Percentiles rank a stretch among this genome's conserved stretches.
Conservation (phyloP, 1,284 basidiomycete genomes). For the Jaminaea rosea region DNA sequence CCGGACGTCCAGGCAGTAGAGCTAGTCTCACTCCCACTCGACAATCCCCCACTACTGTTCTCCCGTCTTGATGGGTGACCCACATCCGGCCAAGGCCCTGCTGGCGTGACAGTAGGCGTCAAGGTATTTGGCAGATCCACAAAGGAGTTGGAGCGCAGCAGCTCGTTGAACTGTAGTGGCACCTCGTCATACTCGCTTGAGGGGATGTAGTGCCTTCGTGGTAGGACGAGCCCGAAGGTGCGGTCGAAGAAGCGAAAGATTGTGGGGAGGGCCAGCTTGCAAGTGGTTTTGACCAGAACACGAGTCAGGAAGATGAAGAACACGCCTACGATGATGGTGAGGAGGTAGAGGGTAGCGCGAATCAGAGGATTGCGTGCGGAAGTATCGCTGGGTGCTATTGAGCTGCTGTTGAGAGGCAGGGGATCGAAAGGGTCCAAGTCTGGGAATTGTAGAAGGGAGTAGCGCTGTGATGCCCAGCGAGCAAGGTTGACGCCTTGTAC, state of each 20-base stretch:
- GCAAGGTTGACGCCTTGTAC: conserved; percentile 67
- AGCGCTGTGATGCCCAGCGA: conserved; percentile 52
- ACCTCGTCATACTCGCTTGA: conserved; percentile 28
- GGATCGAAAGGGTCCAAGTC: no score
- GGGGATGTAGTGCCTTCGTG: conserved; percentile 29
- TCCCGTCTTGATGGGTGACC: neutral
- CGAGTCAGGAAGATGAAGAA: conserved; percentile 70
- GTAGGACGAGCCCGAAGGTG: conserved; percentile 31
- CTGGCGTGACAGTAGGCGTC: neutral
- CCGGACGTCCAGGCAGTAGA: neutral
- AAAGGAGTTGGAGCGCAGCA: conserved; percentile 18
- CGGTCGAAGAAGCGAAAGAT: conserved; percentile 22
- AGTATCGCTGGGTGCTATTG: no score
- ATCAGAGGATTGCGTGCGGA: no score
- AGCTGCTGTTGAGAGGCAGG: no score
- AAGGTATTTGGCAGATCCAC: conserved; percentile 12
- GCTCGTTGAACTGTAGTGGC: conserved; percentile 19
- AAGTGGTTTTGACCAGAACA: conserved; percentile 51
- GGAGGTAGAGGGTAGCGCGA: conserved; percentile 49
- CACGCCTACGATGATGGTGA: conserved; percentile 55
- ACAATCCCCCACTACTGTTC: no score
- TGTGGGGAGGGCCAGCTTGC: conserved; percentile 27
- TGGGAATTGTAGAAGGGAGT: no score
- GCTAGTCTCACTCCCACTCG: neutral
- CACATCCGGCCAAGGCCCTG: neutral